Conservation (phyloP, 176 grass and related monocot species). For the Eragrostis curvula region DNA sequence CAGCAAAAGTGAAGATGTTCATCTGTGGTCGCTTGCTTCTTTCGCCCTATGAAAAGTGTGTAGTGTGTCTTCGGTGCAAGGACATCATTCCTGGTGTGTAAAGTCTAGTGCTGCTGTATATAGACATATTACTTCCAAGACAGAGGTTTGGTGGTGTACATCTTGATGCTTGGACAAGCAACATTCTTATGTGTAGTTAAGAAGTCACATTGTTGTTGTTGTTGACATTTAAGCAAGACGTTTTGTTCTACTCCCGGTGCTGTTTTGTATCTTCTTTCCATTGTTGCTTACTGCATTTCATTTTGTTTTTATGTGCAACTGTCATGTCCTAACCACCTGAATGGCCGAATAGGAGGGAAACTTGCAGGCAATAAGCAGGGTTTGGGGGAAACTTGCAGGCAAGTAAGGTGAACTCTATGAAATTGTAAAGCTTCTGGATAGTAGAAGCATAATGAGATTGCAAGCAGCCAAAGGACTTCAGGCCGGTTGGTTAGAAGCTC, state of each 20-base stretch:
- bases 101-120: slow-evolving; percentile 66
- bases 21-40: slow-evolving; percentile 32
- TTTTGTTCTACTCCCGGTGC: slow-evolving; percentile 31
- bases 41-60: slow-evolving; percentile 37
- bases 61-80: slow-evolving; percentile 43
- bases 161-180: slow-evolving; percentile 52
- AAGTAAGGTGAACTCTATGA: no score
- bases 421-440: background rate
- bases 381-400: background rate
- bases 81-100: slow-evolving; percentile 56
- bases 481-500: no score
- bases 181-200: slow-evolving; percentile 78
- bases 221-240: slow-evolving; percentile 44
- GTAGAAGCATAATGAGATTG: background rate
- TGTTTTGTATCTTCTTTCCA: background rate
- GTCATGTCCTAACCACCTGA: slow-evolving; percentile 3
- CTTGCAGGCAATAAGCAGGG: background rate
- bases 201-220: slow-evolving; percentile 55
- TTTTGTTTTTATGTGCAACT: background rate
- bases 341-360: background rate
- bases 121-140: slow-evolving; percentile 59
- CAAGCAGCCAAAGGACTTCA: no score
- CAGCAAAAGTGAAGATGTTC: background rate
- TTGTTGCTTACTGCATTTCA: background rate
- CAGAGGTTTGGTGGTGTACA: slow-evolving; percentile 71